Evolutionary conservation across 139 green algal species (phyloP).

Genomic region (Pseudopediastrum boryanum): DNA sequence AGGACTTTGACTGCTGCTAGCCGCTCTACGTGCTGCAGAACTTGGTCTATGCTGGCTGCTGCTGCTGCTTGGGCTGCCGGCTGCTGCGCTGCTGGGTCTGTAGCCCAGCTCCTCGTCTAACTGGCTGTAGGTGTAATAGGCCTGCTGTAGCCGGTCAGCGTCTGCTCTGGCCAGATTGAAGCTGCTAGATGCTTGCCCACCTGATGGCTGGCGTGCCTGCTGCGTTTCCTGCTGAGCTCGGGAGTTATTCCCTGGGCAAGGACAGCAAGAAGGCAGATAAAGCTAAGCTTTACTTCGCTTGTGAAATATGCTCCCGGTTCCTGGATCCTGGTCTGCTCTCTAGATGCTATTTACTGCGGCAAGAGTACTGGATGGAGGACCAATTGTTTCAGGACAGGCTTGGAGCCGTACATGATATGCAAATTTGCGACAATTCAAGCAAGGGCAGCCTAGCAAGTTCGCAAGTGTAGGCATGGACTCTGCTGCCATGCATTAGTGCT

Average conservation of each 20-base stretch:
- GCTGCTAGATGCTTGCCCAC: too few relatives aligned
- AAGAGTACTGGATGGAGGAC: not conserved
- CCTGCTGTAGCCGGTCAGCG: conserved; percentile 18
- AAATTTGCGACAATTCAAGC: not conserved
- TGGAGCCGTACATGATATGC: not conserved
- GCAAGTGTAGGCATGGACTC: too few relatives aligned
- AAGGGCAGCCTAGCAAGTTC: too few relatives aligned
- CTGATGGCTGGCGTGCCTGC: not conserved
- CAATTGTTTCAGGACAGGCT: not conserved
- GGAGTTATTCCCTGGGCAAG: conserved; percentile 51
- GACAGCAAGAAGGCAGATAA: not conserved
- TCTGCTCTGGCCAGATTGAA: conserved; percentile 5
- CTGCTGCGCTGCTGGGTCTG: conserved; percentile 40
- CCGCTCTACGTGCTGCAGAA: conserved; percentile 14
- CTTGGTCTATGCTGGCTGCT: conserved; percentile 1
- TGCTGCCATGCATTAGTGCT: too few relatives aligned
- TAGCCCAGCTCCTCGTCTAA: conserved; percentile 41
- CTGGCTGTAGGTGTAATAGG: conserved; percentile 13
- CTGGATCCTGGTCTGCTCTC: too few relatives aligned
- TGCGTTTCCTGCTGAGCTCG: conserved; percentile 45
- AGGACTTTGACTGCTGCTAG: not conserved
- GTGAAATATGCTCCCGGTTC: too few relatives aligned
- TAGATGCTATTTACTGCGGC: not conserved
- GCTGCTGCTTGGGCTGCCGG: conserved; percentile 23
- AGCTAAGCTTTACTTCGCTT: conserved; percentile 7